Conservation (phyloP, 768 basidiomycete species). For the Rhodotorula taiwanensis region DNA sequence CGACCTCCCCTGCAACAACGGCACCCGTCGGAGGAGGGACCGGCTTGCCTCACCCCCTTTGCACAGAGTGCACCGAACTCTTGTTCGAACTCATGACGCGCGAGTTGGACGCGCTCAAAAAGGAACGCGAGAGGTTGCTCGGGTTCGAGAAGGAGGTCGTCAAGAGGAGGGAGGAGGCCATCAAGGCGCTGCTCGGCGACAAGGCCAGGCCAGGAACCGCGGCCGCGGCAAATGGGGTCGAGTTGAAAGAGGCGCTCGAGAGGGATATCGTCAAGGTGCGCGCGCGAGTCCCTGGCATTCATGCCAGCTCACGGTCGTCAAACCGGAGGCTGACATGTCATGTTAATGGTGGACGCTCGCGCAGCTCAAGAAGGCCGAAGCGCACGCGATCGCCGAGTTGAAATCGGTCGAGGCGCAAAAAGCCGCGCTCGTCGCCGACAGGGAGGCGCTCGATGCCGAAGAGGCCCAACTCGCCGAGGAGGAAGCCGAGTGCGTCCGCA, state of each 20-base stretch:
- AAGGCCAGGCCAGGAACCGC: too few species aligned
- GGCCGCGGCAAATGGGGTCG: background rate
- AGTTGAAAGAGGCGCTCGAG: constrained; percentile 57
- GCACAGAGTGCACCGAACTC: constrained; percentile 84
- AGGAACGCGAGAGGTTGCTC: constrained; percentile 67
- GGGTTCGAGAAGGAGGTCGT: constrained; percentile 50
- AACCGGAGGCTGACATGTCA: too few species aligned
- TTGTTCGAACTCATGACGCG: constrained; percentile 66
- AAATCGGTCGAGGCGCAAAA: constrained; percentile 69
- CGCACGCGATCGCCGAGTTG: constrained; percentile 58
- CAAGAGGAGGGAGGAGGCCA: constrained; percentile 23
- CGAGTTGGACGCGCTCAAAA: constrained; percentile 64
- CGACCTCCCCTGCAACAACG: too few species aligned
- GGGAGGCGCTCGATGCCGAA: constrained; percentile 63
- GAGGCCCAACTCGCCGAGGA: constrained; percentile 72
- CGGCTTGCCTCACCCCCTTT: constrained; percentile 58
- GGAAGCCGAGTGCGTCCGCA: constrained; percentile 72
- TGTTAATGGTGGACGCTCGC: too few species aligned
- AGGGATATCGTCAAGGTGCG: constrained; percentile 62
- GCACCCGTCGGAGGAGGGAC: too few species aligned
- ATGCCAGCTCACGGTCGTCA: too few species aligned
- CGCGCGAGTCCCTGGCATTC: too few species aligned
- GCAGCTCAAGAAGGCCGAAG: constrained; percentile 33
- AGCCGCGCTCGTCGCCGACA: constrained; percentile 65
- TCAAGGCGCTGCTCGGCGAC: background rate